phyloP scores from a whole-genome alignment of 2,329 filamentous ascomycete species.

The Botrytis pseudocinerea region DNA sequence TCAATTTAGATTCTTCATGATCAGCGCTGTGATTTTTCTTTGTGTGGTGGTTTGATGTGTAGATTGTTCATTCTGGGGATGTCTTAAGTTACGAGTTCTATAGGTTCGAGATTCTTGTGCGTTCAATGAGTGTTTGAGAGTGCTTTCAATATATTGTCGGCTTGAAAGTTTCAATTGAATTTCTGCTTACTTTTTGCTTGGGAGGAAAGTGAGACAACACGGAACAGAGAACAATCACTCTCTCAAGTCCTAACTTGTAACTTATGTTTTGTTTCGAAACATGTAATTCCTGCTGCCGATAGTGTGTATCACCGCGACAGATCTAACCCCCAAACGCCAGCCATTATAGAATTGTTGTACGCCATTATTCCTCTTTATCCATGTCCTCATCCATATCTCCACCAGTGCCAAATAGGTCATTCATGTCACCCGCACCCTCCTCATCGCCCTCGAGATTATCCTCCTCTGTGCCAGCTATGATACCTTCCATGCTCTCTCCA shows the following conservation, averaged over 20 bases:
- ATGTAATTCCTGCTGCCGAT: conserved; percentile 3
- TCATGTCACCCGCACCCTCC: conserved; percentile 22
- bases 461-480: conserved; percentile 42
- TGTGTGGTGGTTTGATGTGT: background rate
- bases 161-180: background rate
- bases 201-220: background rate
- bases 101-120: background rate
- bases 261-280: background rate
- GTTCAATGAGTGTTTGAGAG: background rate
- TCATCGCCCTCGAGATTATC: conserved; percentile 41
- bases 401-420: conserved; percentile 37
- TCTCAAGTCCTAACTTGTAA: background rate
- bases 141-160: background rate
- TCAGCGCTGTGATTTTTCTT: background rate
- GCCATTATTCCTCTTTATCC: conserved; percentile 43
- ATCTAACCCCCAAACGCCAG: conserved; percentile 26
- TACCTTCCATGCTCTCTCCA: conserved; percentile 45
- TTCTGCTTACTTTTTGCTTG: background rate
- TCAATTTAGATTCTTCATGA: background rate
- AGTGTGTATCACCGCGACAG: background rate
- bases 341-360: conserved; percentile 22
- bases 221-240: background rate
- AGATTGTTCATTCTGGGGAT: background rate
- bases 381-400: conserved; percentile 45
- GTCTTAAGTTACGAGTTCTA: background rate